Conservation (phyloP, 108 stramenopile species). For the Skeletonema costatum region DNA sequence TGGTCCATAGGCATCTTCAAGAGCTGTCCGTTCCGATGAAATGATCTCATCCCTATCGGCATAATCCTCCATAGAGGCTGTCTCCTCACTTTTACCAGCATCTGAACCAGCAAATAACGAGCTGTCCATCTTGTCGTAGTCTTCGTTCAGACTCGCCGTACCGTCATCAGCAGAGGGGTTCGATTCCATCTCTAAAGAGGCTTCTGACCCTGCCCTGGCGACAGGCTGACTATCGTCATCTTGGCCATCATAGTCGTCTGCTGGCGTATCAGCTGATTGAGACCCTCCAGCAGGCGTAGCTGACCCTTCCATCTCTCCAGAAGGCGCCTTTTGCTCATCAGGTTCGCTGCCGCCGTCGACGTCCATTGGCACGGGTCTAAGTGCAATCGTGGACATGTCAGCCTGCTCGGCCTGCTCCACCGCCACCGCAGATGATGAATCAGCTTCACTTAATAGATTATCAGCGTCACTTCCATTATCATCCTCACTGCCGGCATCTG, state of each 20-base stretch:
- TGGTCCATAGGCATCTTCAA: slow-evolving; percentile 52
- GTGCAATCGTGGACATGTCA: not conserved
- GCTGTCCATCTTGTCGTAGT: not conserved
- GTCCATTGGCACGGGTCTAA: not conserved
- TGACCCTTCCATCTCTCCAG: not conserved
- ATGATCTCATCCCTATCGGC: not conserved
- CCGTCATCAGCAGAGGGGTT: not conserved
- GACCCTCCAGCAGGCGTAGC: not conserved
- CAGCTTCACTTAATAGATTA: not conserved
- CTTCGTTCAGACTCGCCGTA: not conserved
- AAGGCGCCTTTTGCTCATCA: not conserved
- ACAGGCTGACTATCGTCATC: not conserved
- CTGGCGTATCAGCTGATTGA: not conserved
- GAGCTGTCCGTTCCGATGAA: slow-evolving; percentile 22
- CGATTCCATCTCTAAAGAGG: not conserved
- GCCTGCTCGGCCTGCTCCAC: not conserved
- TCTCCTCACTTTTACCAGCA: not conserved
- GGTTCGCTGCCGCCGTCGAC: not conserved
- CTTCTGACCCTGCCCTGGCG: not conserved
- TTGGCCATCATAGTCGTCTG: not conserved
- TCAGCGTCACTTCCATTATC: not conserved
- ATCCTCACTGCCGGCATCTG: not conserved
- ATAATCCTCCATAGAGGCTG: not conserved
- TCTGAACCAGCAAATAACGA: not conserved
- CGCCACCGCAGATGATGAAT: not conserved